Evolutionary conservation across 495 filamentous ascomycete species (phyloP).

Genomic region (Penicillium ucsense): DNA sequence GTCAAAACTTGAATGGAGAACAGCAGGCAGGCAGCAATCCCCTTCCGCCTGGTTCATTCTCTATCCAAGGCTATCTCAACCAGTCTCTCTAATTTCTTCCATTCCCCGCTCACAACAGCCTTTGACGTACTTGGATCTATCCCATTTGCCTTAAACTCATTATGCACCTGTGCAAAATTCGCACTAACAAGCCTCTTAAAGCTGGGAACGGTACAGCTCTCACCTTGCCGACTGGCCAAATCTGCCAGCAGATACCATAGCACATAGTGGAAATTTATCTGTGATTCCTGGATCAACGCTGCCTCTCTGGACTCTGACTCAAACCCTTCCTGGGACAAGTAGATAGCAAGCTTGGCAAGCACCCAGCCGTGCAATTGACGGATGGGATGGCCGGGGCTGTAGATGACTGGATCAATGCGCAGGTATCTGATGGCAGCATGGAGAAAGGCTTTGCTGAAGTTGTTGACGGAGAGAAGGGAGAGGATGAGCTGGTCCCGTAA

Average conservation of each 20-base stretch:
- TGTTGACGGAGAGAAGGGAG: constrained; percentile 17
- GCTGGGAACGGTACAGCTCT: constrained; percentile 27
- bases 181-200: constrained; percentile 23
- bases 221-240: constrained; percentile 27
- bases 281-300: constrained; percentile 10
- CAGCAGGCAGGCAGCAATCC: no score
- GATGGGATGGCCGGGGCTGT: constrained; percentile 29
- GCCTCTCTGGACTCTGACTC: constrained; percentile 10
- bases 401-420: constrained; percentile 29
- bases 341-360: constrained; percentile 27
- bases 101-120: constrained; percentile 20
- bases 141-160: constrained; percentile 20
- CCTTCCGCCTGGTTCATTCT: constrained; percentile 5
- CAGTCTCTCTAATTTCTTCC: constrained; percentile 26
- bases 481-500: constrained; percentile 31
- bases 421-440: constrained; percentile 31
- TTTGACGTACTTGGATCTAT: constrained; percentile 21
- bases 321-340: constrained; percentile 23
- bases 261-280: constrained; percentile 25
- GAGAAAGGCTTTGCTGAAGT: constrained; percentile 25
- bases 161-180: constrained; percentile 24
- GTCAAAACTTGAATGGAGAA: no score
- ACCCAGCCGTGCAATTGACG: constrained; percentile 36
- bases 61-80: constrained; percentile 17
- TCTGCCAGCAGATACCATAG: constrained; percentile 31